Evolutionary conservation across 2,329 filamentous ascomycete species (phyloP).

Genomic region (Pseudogymnoascus sp.): DNA sequence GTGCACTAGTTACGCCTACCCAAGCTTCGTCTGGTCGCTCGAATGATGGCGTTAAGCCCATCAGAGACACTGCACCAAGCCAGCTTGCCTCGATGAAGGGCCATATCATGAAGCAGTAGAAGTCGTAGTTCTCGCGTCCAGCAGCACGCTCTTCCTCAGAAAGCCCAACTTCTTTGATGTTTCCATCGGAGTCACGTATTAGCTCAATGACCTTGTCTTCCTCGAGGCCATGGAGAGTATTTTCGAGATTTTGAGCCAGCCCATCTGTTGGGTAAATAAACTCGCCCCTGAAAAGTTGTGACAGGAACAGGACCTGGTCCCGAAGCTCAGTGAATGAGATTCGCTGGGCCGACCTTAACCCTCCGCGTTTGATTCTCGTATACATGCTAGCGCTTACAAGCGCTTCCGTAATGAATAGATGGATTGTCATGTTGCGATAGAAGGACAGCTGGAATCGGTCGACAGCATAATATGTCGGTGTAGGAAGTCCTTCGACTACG

Average conservation of each 20-base stretch:
- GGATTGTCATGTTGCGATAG: conserved; percentile 99
- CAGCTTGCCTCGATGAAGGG: conserved; percentile 93
- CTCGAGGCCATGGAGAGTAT: conserved; percentile 71
- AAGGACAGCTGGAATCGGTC: conserved; percentile 96
- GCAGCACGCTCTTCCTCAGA: conserved; percentile 67
- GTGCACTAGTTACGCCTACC: conserved; percentile 71
- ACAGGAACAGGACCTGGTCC: conserved; percentile 81
- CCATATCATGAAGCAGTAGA: conserved; percentile 98
- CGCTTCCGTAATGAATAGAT: conserved; percentile 91
- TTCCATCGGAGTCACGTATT: conserved; percentile 47
- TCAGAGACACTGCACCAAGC: conserved; percentile 81
- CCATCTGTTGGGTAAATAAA: conserved; percentile 95
- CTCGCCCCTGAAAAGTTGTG: conserved; percentile 87
- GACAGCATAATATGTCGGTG: conserved; percentile 90
- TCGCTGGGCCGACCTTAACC: conserved; percentile 73
- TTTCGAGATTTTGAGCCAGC: conserved; percentile 70
- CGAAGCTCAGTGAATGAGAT: conserved; percentile 68
- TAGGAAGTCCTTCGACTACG: conserved; percentile 68
- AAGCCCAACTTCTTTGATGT: conserved; percentile 64
- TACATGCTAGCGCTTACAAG: conserved; percentile 89
- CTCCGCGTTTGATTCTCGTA: conserved; percentile 81
- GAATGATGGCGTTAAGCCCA: conserved; percentile 73
- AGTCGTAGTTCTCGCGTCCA: conserved; percentile 92
- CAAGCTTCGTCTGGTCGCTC: conserved; percentile 55
- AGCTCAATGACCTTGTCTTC: conserved; percentile 70